phyloP scores from a whole-genome alignment of 768 basidiomycete species.

The Dentipellis fragilis region DNA sequence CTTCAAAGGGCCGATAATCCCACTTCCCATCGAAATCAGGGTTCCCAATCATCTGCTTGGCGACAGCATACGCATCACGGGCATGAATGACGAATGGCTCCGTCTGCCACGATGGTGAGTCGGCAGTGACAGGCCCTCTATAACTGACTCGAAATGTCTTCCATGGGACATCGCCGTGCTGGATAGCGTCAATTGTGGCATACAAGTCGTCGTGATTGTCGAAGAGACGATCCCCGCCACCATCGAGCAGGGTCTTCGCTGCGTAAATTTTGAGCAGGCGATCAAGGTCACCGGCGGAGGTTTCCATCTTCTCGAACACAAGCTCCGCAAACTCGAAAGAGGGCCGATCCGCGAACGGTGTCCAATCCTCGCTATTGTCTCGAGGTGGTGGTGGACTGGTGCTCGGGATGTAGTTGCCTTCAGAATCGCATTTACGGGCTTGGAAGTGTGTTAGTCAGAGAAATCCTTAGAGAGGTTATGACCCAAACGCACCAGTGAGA shows the following conservation, averaged over 20 bases:
- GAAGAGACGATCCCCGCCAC: not conserved
- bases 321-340: not conserved
- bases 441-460: not conserved
- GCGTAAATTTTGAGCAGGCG: not conserved
- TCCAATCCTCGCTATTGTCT: not conserved
- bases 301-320: not conserved
- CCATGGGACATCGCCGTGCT: not conserved
- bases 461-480: not conserved
- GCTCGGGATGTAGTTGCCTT: not conserved
- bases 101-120: not conserved
- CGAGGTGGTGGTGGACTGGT: not conserved
- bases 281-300: not conserved
- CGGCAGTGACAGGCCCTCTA: not conserved
- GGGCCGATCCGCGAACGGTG: not conserved
- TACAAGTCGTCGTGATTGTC: not conserved
- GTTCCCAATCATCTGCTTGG: not conserved
- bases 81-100: not conserved
- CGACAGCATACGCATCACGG: not conserved
- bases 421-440: not conserved
- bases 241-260: not conserved
- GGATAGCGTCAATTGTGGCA: not conserved
- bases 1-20: not conserved
- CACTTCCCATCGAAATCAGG: not conserved
- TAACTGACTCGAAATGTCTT: not conserved
- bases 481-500: too few species aligned